These are phyloP conservation scores for Microthlaspi erraticum DNA, from an alignment of 345 rosid genomes.

Conservation along the genomic window DNA sequence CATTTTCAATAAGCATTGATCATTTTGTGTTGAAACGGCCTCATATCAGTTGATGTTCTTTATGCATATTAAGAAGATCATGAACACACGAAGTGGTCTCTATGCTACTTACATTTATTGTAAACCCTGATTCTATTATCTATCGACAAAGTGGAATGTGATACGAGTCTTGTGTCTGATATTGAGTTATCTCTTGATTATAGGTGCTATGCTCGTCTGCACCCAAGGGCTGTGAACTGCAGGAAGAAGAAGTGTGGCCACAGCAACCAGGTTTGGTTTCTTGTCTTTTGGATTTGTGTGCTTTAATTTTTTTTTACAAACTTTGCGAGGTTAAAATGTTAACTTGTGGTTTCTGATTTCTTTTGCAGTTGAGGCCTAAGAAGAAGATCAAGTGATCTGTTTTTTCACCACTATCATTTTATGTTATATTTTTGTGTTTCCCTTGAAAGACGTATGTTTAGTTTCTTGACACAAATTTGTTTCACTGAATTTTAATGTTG, in stretches of 20 bases:
- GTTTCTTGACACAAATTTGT: slow-evolving; percentile 11
- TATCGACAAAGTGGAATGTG: not conserved
- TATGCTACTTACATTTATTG: not conserved
- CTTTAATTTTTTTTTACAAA: not conserved
- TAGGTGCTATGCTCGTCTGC: slow-evolving; percentile 95
- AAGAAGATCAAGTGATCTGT: slow-evolving; percentile 67
- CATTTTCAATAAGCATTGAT: not conserved
- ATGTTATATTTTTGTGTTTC: slow-evolving; percentile 13
- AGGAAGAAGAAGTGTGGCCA: slow-evolving; percentile 99
- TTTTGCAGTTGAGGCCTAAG: slow-evolving; percentile 86
- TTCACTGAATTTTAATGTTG: slow-evolving; percentile 2
- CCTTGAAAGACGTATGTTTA: not conserved
- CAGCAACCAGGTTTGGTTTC: slow-evolving; percentile 81
- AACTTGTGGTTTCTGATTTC: not conserved
- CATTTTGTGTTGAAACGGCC: not conserved
- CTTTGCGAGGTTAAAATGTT: not conserved
- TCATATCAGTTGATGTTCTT: not conserved
- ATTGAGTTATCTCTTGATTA: not conserved
- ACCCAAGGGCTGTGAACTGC: slow-evolving; percentile 97
- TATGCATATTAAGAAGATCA: not conserved
- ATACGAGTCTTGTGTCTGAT: not conserved
- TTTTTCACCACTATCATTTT: not conserved
- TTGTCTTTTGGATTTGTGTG: not conserved
- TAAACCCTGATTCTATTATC: not conserved
- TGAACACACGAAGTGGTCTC: not conserved